Base-by-base conservation (phyloP, 805 yeast genomes). In the Candida krabiensis region DNA sequence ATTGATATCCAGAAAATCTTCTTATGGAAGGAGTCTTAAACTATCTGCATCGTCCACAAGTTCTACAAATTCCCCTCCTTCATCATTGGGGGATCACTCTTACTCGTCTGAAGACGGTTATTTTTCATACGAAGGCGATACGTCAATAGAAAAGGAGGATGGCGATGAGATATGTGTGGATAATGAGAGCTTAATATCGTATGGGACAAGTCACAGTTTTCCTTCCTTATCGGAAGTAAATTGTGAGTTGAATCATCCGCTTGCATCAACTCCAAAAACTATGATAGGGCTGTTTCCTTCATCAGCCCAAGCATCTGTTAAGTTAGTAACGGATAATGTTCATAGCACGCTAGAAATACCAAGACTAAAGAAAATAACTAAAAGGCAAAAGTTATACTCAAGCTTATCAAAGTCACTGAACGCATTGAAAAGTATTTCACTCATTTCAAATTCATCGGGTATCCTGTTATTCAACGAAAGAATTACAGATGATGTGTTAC, bases 381-480 rank as follows among this genome's bases (percentile, higher is more conserved):
- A 35, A 35, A 30, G 44, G 24, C 30, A 28, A 11, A 26, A 16
- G 12, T 22, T 46, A 19, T 41, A 41, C 30, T 21, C 39, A 3
- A 45, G 37, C 18, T 8, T 45, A 15, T 38, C 49, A 6, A 33
- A 34, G n/a, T 45, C 49, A 2, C 9, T 49, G 2, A 38, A 43
- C 11, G 42, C 38, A 3, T 21, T 48, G 28, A 41, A 40, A 19
- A 38, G 33, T 17, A 22, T 44, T 11, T 38, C 44, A 7, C 19
- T 40, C 1, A 11, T 46, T 4, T 30, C 43, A 4, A 40, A 28
- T 29, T 34, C 43, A 5, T 21, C 49, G 9, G 39, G 39, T 26
- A 30, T 42, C 11, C 24, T 46, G 16, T 37, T 42, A 9, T 46
- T 44, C 37, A 49, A 49, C 19, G 53, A 46, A 28, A 31, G 46